Conservation (phyloP, 495 filamentous ascomycete genomes). For the Penicillium cosmopolitanum region DNA sequence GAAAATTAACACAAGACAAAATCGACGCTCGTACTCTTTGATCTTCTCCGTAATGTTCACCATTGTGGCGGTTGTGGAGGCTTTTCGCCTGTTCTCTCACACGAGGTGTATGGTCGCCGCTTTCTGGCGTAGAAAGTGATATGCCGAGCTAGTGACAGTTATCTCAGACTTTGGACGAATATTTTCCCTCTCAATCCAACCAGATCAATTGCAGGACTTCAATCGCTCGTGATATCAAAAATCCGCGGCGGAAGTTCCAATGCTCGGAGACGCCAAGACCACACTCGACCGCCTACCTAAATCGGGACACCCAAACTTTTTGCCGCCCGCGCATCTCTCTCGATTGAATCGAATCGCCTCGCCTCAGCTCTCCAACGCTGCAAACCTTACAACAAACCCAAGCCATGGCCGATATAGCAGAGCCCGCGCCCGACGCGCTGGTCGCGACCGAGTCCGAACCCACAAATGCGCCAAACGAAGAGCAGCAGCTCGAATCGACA, state of each 20-base stretch:
- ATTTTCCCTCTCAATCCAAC: not conserved
- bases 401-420: slow-evolving; percentile 41
- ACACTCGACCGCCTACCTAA: slow-evolving; percentile 6
- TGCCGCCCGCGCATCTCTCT: slow-evolving; percentile 14
- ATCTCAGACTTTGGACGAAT: not conserved
- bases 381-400: not conserved
- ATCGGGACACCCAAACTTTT: slow-evolving; percentile 6
- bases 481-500: slow-evolving; percentile 22
- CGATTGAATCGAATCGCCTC: not conserved
- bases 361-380: slow-evolving; percentile 6
- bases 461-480: slow-evolving; percentile 24
- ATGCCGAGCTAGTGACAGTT: not conserved
- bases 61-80: slow-evolving; percentile 68
- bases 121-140: not conserved
- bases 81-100: slow-evolving; percentile 28
- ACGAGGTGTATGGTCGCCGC: not conserved
- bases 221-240: slow-evolving; percentile 18
- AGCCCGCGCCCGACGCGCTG: slow-evolving; percentile 27
- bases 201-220: not conserved
- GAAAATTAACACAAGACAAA: slow-evolving; percentile 5
- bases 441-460: slow-evolving; percentile 26
- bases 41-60: slow-evolving; percentile 99
- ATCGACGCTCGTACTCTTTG: slow-evolving; percentile 73
- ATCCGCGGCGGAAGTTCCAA: slow-evolving; percentile 4
- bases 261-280: slow-evolving; percentile 12